Percentiles rank a stretch among this genome's conserved stretches.
Conservation (phyloP, 2,329 filamentous ascomycete genomes). For the Colletotrichum kahawae region DNA sequence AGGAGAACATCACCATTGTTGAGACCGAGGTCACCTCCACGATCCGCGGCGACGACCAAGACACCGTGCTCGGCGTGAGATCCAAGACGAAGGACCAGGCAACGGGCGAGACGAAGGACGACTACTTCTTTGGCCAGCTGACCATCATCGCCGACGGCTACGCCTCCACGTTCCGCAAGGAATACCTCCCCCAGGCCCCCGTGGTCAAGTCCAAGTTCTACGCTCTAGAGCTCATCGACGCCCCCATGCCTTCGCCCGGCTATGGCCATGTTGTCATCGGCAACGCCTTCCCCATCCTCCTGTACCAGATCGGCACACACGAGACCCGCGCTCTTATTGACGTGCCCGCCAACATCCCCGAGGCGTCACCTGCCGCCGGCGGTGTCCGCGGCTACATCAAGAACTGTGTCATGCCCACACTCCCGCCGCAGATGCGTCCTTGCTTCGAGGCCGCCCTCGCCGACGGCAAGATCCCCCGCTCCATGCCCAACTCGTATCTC, state of each 20-base stretch:
- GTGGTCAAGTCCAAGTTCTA: conserved; percentile 87
- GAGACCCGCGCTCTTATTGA: conserved; percentile 93
- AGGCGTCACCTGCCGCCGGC: conserved; percentile 74
- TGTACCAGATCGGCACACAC: conserved; percentile 96
- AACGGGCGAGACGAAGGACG: conserved; percentile 60
- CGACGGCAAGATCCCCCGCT: conserved; percentile 74
- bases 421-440: conserved; percentile 75
- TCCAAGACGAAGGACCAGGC: conserved; percentile 67
- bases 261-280: conserved; percentile 91
- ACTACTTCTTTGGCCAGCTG: conserved; percentile 86
- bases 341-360: conserved; percentile 77
- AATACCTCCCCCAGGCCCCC: conserved; percentile 71
- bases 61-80: conserved; percentile 84
- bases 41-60: conserved; percentile 70
- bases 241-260: conserved; percentile 73
- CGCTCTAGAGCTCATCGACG: conserved; percentile 90
- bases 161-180: conserved; percentile 86
- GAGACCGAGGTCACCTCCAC: conserved; percentile 86
- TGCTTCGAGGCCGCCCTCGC: conserved; percentile 79
- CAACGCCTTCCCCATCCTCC: conserved; percentile 76
- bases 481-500: conserved; percentile 96
- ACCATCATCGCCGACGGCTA: conserved; percentile 95
- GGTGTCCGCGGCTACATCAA: conserved; percentile 85
- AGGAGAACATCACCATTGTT: conserved; percentile 86
- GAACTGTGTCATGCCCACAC: conserved; percentile 77